Base-by-base conservation (phyloP, 495 filamentous ascomycete genomes). In the Rusavskia elegans region DNA sequence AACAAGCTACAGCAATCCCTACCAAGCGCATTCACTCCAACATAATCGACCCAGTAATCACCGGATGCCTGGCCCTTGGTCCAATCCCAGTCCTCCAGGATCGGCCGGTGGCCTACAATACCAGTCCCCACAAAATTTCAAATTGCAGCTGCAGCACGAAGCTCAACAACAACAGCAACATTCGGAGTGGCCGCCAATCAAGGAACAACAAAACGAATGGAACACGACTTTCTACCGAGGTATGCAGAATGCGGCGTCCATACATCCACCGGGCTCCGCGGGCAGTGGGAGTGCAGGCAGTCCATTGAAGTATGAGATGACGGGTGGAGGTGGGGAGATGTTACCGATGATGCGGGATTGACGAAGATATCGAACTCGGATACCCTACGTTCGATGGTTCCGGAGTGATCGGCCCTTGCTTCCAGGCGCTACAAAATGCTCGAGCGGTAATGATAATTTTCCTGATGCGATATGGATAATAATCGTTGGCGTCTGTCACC, bases 121-220 rank as follows among this genome's bases (percentile, higher is more conserved):
- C 38, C 56, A 61, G 30, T 59, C 59, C 14, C 53, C 59, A 2
- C 59, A 61, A 21, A 55, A 61, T 30, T 61, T 61, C 45, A 57
- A 57, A 41, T 5, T 59, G 44, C 56, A 58, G 40, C 48, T 61
- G 44, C 53, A 55, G 54, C 50, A 53, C 5, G 59, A 61, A 54
- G 51, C 56, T 9, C 56, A 59, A 29, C 50, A 46, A 16, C 53
- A 53, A 19, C 56, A 59, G 30, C 50, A 46, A 17, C 53, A 53
- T 4, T 44, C 53, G 20, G 50, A 52, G 14, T 52, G 50, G 50
- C 16, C 40, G 6, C 11, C 30, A 2, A 27, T 23, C 51, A 35
- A 46, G 41, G 44, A 39, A 9, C 53, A 58, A 11, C 51, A 46
- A 5, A 20, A 32, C 7, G 45, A 54, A 37, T 55, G 56, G 20